Conservation (phyloP, 1,284 basidiomycete species). For the Vanrija sp. region DNA sequence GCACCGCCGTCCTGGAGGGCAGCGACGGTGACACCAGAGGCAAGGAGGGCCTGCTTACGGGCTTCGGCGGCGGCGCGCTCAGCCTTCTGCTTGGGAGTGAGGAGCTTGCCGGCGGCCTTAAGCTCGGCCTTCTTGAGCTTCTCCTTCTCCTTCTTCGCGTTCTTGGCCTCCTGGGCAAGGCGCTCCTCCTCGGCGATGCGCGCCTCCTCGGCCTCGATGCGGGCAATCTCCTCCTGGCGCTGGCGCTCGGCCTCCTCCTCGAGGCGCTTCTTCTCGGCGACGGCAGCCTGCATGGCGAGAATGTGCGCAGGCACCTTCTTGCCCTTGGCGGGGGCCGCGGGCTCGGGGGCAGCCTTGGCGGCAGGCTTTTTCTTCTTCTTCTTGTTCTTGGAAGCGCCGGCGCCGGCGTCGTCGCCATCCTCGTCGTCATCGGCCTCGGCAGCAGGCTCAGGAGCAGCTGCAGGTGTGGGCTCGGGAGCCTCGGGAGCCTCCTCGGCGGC, state of each 20-base stretch:
- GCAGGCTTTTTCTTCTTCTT: constrained; percentile 86
- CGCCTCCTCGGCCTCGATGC: constrained; percentile 81
- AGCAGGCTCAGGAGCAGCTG: constrained; percentile 28
- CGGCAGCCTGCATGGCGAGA: constrained; percentile 66
- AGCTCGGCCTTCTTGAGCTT: constrained; percentile 69
- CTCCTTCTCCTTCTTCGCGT: constrained; percentile 82
- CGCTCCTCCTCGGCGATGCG: constrained; percentile 70
- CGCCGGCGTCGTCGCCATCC: constrained; percentile 56
- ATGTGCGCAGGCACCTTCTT: constrained; percentile 69
- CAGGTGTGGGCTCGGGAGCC: constrained; percentile 22
- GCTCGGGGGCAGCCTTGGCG: constrained; percentile 63
- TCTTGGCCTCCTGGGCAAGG: constrained; percentile 75
- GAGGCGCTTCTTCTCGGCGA: constrained; percentile 81
- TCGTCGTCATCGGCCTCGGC: constrained; percentile 49
- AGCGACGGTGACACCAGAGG: constrained; percentile 78
- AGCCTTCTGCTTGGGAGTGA: constrained; percentile 95
- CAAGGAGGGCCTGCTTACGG: constrained; percentile 84
- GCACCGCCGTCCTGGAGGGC: constrained; percentile 61
- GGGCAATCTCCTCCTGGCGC: constrained; percentile 27
- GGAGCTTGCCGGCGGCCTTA: constrained; percentile 82
- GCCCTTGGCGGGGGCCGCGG: constrained; percentile 50
- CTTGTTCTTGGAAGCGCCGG: constrained; percentile 57
- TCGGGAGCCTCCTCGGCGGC: constrained; percentile 22
- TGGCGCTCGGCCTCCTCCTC: constrained; percentile 76
- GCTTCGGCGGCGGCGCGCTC: constrained; percentile 88